phyloP scores from a whole-genome alignment of 805 yeast genomes.

The Saturnispora ahearnii region DNA sequence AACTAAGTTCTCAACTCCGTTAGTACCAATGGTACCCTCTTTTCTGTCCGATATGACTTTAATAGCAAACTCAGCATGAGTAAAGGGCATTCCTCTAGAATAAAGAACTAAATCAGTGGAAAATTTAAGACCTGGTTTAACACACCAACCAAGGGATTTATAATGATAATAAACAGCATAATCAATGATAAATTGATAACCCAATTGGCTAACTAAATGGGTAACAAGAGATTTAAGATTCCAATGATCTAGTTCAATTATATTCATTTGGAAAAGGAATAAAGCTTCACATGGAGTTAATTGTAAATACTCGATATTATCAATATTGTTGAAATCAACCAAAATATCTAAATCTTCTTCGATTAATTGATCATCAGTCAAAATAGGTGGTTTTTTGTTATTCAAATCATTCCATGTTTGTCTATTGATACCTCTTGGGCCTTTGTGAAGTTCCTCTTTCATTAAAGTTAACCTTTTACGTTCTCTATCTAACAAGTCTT shows the following conservation, averaged over 20 bases:
- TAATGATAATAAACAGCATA: conserved; percentile 81
- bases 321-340: conserved; percentile 19
- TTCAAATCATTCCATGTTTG: neutral
- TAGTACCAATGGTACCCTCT: neutral
- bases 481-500: conserved; percentile 28
- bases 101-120: conserved; percentile 82
- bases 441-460: conserved; percentile 15
- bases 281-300: conserved; percentile 68
- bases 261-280: conserved; percentile 41
- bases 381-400: neutral
- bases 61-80: conserved; percentile 84
- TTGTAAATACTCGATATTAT: conserved; percentile 45
- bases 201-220: conserved; percentile 11
- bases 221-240: conserved; percentile 11
- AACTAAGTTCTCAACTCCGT: conserved; percentile 29
- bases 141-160: conserved; percentile 91
- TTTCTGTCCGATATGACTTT: conserved; percentile 14
- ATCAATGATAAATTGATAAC: conserved; percentile 28
- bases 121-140: conserved; percentile 82
- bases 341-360: conserved; percentile 31
- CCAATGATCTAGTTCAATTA: conserved; percentile 24
- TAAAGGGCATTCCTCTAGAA: conserved; percentile 88
- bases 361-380: conserved; percentile 17
- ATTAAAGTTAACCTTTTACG: conserved; percentile 20
- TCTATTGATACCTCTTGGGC: conserved; percentile 7